Evolutionary conservation across 305 asterid genomes (phyloP), one percentile per base, ranked within the genome.

Genomic region (Fraxinus nigra): DNA sequence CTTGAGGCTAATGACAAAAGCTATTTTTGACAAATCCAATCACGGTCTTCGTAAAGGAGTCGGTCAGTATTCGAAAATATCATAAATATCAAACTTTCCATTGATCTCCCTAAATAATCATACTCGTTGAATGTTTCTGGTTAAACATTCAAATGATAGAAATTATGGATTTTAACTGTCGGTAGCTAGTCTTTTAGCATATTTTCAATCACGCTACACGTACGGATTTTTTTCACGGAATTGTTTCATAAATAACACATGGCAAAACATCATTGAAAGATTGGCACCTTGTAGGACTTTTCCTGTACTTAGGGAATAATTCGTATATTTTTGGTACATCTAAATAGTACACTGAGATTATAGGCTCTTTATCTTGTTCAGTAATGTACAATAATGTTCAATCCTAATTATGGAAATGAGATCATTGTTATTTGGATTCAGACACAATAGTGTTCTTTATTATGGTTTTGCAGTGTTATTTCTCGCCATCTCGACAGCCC

Each of bases 11-110:
- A 61, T 94, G 28, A 93, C 99, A 46, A 95, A 95, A 81, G 98
- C 97, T 24, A 89, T 86, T 72, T 95, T 93, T 10, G 97, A 94
- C 7, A 90, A 91, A 82, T 78, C 92, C 7, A 48, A 86, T 2
- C 6, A 91, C 26, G 98, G 98, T 32, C 94, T 87, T 46, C 98
- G 98, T 61, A 95, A 93, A 85, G 99, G 99, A 84, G 96, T 88
- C 56, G 78, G 98, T 95, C 90, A 72, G 98, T 89, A 11, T 32
- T 61, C 26, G 70, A 22, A 61, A 61, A 22, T 20, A 61, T 59
- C 69, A 61, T 61, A 8, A 61, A 61, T 20, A 61, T 61, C 33
- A 10, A 2, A 46, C 74, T 33, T 18, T 77, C 78, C 78, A 35
- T 59, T 33, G 69, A 20, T 20, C 22, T 0, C 77, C 13, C 28